These are phyloP conservation scores for Suhomyces yuchorum DNA, from an alignment of 1,139 yeast species.

Conservation along the genomic window DNA sequence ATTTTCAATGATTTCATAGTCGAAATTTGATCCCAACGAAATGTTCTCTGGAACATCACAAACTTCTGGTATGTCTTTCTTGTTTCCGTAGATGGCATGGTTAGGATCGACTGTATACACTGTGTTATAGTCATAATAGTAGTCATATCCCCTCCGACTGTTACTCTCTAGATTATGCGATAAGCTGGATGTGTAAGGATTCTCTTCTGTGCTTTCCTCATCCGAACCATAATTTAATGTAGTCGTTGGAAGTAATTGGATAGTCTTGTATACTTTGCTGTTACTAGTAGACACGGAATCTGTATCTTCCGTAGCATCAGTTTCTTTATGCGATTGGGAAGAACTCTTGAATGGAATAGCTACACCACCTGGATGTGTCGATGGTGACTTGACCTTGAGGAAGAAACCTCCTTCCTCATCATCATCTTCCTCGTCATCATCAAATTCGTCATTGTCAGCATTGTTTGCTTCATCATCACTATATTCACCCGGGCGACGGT, in stretches of 20 bases:
- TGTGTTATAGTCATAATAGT: conserved; percentile 84
- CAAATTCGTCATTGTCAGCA: conserved; percentile 29
- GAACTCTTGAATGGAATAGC: conserved; percentile 19
- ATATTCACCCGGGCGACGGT: conserved; percentile 1
- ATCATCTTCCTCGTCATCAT: conserved; percentile 49
- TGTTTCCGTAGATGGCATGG: conserved; percentile 42
- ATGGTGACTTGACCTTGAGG: conserved; percentile 54
- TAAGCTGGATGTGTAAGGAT: conserved; percentile 59
- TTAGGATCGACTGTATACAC: conserved; percentile 67
- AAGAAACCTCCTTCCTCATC: conserved; percentile 75
- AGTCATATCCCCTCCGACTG: conserved; percentile 69
- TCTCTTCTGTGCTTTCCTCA: conserved; percentile 60
- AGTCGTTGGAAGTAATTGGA: conserved; percentile 79
- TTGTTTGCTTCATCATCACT: conserved; percentile 5
- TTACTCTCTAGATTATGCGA: conserved; percentile 76
- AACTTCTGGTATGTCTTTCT: conserved; percentile 37
- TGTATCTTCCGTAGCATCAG: conserved; percentile 26
- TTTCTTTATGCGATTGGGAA: conserved; percentile 11
- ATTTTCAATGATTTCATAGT: conserved; percentile 38
- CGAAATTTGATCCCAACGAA: conserved; percentile 43
- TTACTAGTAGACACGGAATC: conserved; percentile 27
- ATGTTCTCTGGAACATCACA: conserved; percentile 51
- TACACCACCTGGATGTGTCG: conserved; percentile 23
- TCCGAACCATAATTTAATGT: conserved; percentile 77
- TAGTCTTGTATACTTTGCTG: conserved; percentile 49